phyloP scores from a whole-genome alignment of 306 rosid species.

The Acacia melanoxylon region DNA sequence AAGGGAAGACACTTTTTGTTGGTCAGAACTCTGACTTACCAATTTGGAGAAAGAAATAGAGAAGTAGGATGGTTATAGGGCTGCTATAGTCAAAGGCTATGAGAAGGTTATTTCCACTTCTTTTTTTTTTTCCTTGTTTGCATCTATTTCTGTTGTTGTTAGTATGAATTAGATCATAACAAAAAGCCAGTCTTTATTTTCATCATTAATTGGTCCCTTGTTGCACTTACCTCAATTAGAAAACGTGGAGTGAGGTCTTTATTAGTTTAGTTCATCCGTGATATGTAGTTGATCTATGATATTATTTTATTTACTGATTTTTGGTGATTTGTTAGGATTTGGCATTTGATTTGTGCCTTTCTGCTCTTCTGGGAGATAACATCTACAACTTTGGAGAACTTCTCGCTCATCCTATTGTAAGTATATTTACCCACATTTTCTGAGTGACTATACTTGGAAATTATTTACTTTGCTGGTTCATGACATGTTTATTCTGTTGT shows the following conservation, averaged over 20 bases:
- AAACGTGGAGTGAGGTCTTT: background rate
- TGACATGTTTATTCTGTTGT: constrained; percentile 8
- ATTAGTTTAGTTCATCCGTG: background rate
- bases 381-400: constrained; percentile 98
- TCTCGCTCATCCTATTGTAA: constrained; percentile 97
- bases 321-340: constrained; percentile 62
- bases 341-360: constrained; percentile 95
- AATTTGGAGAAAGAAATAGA: too few relatives aligned
- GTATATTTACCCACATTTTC: constrained; percentile 30
- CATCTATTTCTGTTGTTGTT: too few relatives aligned
- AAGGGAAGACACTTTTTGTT: too few relatives aligned
- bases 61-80: too few relatives aligned
- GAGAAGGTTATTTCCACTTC: too few relatives aligned
- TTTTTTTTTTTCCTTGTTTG: too few relatives aligned
- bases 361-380: constrained; percentile 96
- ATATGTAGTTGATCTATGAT: constrained; percentile 9
- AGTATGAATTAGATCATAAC: too few relatives aligned
- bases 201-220: background rate
- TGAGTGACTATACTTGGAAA: background rate
- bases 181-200: background rate
- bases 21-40: too few relatives aligned
- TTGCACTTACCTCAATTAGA: background rate
- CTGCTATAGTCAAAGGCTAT: too few relatives aligned
- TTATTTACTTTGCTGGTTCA: constrained; percentile 2
- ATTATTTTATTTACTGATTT: constrained; percentile 21